Percentiles rank a stretch among this genome's conserved stretches.
Conservation (phyloP, 2,329 filamentous ascomycete species). For the Aspergillus fumigatiaffinis region DNA sequence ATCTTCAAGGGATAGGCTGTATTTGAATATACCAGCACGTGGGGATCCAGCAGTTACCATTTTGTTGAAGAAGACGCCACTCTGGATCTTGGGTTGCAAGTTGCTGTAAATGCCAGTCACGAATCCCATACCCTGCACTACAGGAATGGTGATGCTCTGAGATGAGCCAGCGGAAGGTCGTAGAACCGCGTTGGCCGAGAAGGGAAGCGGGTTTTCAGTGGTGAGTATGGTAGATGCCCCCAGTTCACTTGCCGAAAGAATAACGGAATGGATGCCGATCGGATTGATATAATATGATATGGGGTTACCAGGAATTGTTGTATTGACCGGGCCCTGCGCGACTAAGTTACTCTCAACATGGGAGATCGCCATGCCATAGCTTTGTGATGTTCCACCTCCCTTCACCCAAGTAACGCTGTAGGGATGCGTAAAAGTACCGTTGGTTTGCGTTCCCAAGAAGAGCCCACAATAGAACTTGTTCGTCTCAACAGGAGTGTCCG, state of each 20-base stretch:
- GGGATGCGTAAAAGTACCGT: slow-evolving; percentile 69
- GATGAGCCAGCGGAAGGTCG: slow-evolving; percentile 49
- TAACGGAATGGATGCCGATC: slow-evolving; percentile 73
- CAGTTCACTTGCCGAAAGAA: slow-evolving; percentile 75
- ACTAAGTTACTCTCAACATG: slow-evolving; percentile 67
- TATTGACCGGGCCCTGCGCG: slow-evolving; percentile 58
- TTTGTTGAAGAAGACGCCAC: slow-evolving; percentile 67
- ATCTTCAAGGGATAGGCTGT: slow-evolving; percentile 68
- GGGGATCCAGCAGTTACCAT: slow-evolving; percentile 54
- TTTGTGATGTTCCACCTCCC: slow-evolving; percentile 58
- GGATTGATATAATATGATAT: slow-evolving; percentile 75
- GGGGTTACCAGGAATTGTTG: slow-evolving; percentile 52
- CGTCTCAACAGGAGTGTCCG: slow-evolving; percentile 38
- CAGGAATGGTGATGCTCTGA: slow-evolving; percentile 68
- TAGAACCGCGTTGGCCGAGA: slow-evolving; percentile 66
- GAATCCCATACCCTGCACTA: slow-evolving; percentile 87
- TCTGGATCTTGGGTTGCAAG: slow-evolving; percentile 68
- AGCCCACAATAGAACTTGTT: slow-evolving; percentile 72
- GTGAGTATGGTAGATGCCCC: slow-evolving; percentile 55
- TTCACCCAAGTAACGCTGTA: slow-evolving; percentile 67
- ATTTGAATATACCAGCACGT: slow-evolving; percentile 69
- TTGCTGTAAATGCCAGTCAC: slow-evolving; percentile 73
- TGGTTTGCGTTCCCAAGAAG: slow-evolving; percentile 68
- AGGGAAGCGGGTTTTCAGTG: slow-evolving; percentile 51
- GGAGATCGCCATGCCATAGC: slow-evolving; percentile 74